Base-by-base conservation (phyloP, 139 green algal genomes). In the Ettlia oleoabundans region DNA sequence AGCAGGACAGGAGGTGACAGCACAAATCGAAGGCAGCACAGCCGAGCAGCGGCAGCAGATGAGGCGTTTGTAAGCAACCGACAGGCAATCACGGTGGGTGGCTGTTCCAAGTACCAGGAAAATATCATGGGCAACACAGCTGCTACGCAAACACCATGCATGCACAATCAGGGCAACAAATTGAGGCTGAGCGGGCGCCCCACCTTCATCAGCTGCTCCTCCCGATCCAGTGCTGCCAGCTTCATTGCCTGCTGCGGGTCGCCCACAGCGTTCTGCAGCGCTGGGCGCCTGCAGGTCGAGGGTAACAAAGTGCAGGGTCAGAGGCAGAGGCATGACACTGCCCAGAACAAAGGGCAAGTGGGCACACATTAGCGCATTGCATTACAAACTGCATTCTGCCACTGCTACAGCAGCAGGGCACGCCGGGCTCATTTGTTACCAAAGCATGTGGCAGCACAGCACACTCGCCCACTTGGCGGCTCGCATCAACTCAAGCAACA, bases 151-250 rank as follows among this genome's bases (percentile, higher is more conserved):
- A 9, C 61, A 10, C 22, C 26, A n/a, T 13, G 63, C 61, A 38
- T 24, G 66, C 66, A 74, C 26, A 10, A 55, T 26, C 63, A 70
- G 63, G 63, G 13, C 10, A 15, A 58, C 13, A 58, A 58, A 10
- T 10, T 58, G 47, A 35, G 32, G 2, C 63, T 28, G 6, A 43
- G n/a, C n/a, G 30, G n/a, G n/a, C 30, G 32, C 26, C 47, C 47
- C 2, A 79, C 28, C 55, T 80, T 28, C 81, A 93, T 76, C 70
- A 92, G 80, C 65, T 85, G 81, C 58, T 90, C 80, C 74, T 95
- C 90, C 58, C 63, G 64, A 33, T 77, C 40, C 15, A 76, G 73
- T 62, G 52, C 68, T 19, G 22, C 24, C 41, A 86, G 82, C 71
- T 62, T 70, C 51, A 37, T 15, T 7, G 41, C 40, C 40, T 72